Percentiles rank a stretch among this genome's conserved stretches.
These are phyloP conservation scores for Ailanthus altissimus DNA, from an alignment of 345 rosid species.

Conservation along the genomic window DNA sequence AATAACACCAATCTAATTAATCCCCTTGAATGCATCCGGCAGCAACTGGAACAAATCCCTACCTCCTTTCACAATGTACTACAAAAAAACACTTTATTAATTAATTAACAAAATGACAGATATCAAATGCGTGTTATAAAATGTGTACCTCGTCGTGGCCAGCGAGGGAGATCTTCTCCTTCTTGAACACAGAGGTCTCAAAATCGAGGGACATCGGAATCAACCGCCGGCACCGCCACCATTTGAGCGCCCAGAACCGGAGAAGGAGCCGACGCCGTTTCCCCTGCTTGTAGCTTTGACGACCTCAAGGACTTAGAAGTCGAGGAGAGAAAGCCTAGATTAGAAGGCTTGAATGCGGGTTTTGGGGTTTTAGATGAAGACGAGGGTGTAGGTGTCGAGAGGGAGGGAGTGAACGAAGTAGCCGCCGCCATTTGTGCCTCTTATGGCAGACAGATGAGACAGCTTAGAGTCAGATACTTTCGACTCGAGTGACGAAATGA, in stretches of 20 bases:
- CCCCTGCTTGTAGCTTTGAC: slow-evolving; percentile 33
- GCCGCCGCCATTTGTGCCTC: slow-evolving; percentile 41
- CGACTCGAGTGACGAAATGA: not conserved
- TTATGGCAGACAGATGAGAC: not conserved
- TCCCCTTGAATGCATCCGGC: slow-evolving; percentile 82
- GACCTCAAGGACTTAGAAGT: slow-evolving; percentile 40
- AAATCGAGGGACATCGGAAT: slow-evolving; percentile 50
- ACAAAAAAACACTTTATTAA: slow-evolving; percentile 2
- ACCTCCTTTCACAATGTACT: slow-evolving; percentile 98
- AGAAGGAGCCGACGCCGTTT: slow-evolving; percentile 32
- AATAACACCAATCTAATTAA: slow-evolving; percentile 90
- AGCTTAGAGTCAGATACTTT: too few species aligned
- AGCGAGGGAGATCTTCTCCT: slow-evolving; percentile 77
- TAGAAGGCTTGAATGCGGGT: slow-evolving; percentile 12
- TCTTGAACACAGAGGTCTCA: slow-evolving; percentile 74
- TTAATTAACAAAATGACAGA: not conserved
- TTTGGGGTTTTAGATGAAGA: slow-evolving; percentile 31
- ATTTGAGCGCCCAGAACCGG: slow-evolving; percentile 49
- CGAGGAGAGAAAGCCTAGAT: slow-evolving; percentile 45
- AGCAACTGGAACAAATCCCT: slow-evolving; percentile 81
- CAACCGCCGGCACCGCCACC: slow-evolving; percentile 45
- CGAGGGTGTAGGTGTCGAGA: slow-evolving; percentile 31
- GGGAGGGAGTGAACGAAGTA: slow-evolving; percentile 41
- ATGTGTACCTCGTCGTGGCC: slow-evolving; percentile 69
- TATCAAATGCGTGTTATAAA: not conserved